A percentile compares a stretch with the other conserved stretches of the same genome.
phyloP scores from a whole-genome alignment of 768 basidiomycete genomes.

The Brasilioporus rufonigricans region DNA sequence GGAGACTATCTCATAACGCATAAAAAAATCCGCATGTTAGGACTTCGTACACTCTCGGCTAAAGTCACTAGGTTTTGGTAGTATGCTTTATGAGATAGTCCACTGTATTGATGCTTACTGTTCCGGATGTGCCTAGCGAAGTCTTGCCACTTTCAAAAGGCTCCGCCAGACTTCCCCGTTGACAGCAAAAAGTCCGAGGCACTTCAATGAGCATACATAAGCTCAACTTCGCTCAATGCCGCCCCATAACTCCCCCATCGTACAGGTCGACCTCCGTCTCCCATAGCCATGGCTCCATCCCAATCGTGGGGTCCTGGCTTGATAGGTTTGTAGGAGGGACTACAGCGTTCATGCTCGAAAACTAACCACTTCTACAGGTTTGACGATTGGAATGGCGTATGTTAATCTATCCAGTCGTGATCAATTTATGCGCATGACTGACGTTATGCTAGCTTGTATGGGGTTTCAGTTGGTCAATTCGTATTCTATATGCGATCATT shows the following conservation, averaged over 20 bases:
- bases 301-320: conserved; percentile 13
- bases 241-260: background rate
- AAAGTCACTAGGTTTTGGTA: too few species aligned
- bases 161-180: too few species aligned
- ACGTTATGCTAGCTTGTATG: conserved; percentile 16
- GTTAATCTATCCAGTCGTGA: background rate
- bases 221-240: too few species aligned
- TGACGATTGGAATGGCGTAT: conserved; percentile 11
- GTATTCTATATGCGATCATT: conserved; percentile 17
- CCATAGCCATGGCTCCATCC: conserved; percentile 5
- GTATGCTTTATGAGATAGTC: too few species aligned
- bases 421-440: background rate
- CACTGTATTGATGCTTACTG: too few species aligned
- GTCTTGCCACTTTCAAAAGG: too few species aligned
- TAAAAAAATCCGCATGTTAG: too few species aligned
- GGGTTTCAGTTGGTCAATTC: conserved; percentile 16
- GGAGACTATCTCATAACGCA: too few species aligned
- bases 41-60: too few species aligned
- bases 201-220: background rate
- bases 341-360: too few species aligned
- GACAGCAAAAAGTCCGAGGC: too few species aligned
- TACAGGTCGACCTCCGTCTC: background rate
- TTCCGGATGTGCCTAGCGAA: too few species aligned
- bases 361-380: conserved; percentile 19
- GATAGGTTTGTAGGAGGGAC: conserved; percentile 11